Conservation (phyloP, 2,329 filamentous ascomycete genomes). For the Chalara sp. region DNA sequence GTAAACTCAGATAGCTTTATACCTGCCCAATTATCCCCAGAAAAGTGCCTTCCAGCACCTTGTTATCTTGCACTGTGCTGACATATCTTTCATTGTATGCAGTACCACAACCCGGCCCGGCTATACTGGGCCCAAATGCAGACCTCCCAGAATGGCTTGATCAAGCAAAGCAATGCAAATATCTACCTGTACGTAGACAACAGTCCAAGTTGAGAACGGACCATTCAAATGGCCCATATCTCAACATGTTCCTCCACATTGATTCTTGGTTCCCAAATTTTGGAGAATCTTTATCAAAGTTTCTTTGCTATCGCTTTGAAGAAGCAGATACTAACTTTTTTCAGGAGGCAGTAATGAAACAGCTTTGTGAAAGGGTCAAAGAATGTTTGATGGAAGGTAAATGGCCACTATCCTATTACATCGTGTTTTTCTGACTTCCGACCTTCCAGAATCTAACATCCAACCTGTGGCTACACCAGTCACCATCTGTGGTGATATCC, state of each 20-base stretch:
- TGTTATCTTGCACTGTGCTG: background rate
- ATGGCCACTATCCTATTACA: slow-evolving; percentile 12
- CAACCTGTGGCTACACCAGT: slow-evolving; percentile 96
- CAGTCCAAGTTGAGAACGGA: no score
- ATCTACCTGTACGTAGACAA: slow-evolving; percentile 54
- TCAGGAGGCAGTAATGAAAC: slow-evolving; percentile 90
- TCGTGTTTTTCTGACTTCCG: slow-evolving; percentile 14
- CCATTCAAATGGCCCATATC: no score
- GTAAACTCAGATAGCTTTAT: background rate
- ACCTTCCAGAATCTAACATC: slow-evolving; percentile 82
- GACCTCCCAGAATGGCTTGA: slow-evolving; percentile 95
- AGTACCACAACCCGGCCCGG: slow-evolving; percentile 83
- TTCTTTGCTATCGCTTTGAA: background rate
- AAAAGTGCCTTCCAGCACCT: background rate
- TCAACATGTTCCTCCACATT: no score
- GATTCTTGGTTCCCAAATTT: background rate
- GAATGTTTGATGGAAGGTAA: slow-evolving; percentile 96
- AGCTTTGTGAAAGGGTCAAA: slow-evolving; percentile 97
- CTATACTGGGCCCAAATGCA: slow-evolving; percentile 74
- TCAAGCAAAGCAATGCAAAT: slow-evolving; percentile 94
- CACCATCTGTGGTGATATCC: slow-evolving; percentile 95
- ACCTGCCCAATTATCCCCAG: background rate
- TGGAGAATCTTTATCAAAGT: background rate
- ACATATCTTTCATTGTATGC: background rate
- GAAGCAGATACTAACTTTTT: background rate